These are phyloP conservation scores for Chytridium lagenaria DNA, from an alignment of 371 early-diverging fungal species.

Conservation along the genomic window DNA sequence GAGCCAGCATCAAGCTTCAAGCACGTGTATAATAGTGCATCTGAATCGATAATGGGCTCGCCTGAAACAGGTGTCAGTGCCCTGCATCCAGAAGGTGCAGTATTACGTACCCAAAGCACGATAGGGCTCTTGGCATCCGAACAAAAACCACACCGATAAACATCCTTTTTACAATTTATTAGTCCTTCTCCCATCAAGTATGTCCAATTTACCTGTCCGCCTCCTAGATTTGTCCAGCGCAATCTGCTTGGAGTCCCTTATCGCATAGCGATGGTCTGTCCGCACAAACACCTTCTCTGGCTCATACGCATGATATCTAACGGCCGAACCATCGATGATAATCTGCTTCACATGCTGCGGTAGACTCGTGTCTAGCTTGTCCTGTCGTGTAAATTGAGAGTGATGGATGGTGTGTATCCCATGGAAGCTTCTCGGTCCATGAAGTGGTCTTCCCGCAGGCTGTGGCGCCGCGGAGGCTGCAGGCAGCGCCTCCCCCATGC, in stretches of 20 bases:
- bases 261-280: constrained; percentile 38
- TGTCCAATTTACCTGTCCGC: constrained; percentile 15
- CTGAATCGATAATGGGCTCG: constrained; percentile 49
- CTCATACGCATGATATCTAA: constrained; percentile 37
- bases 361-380: constrained; percentile 34
- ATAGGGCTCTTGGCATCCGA: constrained; percentile 53
- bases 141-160: constrained; percentile 45
- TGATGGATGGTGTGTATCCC: constrained; percentile 38
- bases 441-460: not conserved
- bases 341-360: constrained; percentile 40
- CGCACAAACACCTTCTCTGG: constrained; percentile 42
- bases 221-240: constrained; percentile 25
- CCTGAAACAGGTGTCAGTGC: constrained; percentile 23
- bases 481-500: constrained; percentile 10
- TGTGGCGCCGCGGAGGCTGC: not conserved
- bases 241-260: constrained; percentile 33
- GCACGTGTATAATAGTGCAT: constrained; percentile 38
- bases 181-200: not conserved
- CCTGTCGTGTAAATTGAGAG: constrained; percentile 24
- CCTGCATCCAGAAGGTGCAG: not conserved
- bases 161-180: constrained; percentile 31
- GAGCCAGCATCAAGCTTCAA: constrained; percentile 42
- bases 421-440: constrained; percentile 24
- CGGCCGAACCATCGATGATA: constrained; percentile 44
- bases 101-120: constrained; percentile 43